A percentile compares a stretch with the other conserved stretches of the same genome.
Conservation (phyloP, 2,329 filamentous ascomycete species). For the Penicillium sp. region DNA sequence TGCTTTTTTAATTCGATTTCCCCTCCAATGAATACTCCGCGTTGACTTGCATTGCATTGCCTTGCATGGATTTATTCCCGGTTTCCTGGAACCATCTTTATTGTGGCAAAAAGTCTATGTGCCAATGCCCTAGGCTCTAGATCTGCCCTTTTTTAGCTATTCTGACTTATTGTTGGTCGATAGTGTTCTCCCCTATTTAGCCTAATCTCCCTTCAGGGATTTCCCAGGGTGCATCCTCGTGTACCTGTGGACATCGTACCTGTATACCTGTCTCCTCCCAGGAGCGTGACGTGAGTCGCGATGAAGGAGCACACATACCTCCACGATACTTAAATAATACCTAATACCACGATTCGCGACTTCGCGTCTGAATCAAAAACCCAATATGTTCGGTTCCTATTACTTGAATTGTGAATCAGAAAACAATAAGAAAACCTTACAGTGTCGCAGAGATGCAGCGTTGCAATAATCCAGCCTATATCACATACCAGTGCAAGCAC, state of each 20-base stretch:
- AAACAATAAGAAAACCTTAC: slow-evolving; percentile 5
- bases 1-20: slow-evolving; percentile 5
- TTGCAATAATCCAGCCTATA: slow-evolving; percentile 8
- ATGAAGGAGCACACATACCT: slow-evolving; percentile 1
- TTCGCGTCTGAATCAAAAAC: neutral
- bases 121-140: slow-evolving; percentile 1
- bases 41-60: slow-evolving; percentile 24
- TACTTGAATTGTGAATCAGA: neutral
- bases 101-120: slow-evolving; percentile 13
- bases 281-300: slow-evolving; percentile 9
- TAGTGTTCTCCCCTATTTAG: neutral
- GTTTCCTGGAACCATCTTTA: slow-evolving; percentile 16
- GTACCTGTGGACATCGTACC: neutral
- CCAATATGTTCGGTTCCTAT: neutral
- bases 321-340: neutral
- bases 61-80: slow-evolving; percentile 22
- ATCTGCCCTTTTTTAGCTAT: neutral
- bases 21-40: neutral
- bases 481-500: slow-evolving; percentile 11
- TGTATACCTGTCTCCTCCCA: neutral
- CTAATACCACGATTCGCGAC: neutral
- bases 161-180: neutral
- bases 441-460: slow-evolving; percentile 5
- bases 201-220: neutral
- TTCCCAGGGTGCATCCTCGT: slow-evolving; percentile 4